Conservation (phyloP, 1,284 basidiomycete species). For the Cerrena zonata region DNA sequence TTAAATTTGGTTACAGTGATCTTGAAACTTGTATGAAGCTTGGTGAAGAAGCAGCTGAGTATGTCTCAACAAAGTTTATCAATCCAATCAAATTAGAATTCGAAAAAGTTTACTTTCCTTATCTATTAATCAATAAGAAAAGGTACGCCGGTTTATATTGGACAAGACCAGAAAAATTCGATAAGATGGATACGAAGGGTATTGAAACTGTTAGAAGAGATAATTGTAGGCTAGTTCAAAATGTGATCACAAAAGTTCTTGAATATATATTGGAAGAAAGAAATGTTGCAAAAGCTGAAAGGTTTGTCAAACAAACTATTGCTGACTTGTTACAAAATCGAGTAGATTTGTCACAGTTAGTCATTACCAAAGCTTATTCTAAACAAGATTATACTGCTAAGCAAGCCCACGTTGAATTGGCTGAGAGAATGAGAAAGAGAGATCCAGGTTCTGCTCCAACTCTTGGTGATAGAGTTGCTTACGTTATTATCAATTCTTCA, state of each 20-base stretch:
- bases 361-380: slow-evolving; percentile 92
- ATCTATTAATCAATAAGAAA: slow-evolving; percentile 94
- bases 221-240: slow-evolving; percentile 91
- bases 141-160: slow-evolving; percentile 94
- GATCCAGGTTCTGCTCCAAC: slow-evolving; percentile 93
- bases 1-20: slow-evolving; percentile 86
- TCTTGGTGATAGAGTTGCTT: slow-evolving; percentile 91
- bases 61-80: slow-evolving; percentile 88
- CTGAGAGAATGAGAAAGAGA: slow-evolving; percentile 88
- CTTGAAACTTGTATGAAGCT: slow-evolving; percentile 81
- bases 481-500: slow-evolving; percentile 84
- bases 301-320: slow-evolving; percentile 80
- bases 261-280: slow-evolving; percentile 94
- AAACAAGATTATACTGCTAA: slow-evolving; percentile 87
- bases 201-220: slow-evolving; percentile 97
- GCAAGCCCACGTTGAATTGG: slow-evolving; percentile 92
- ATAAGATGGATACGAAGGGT: slow-evolving; percentile 98
- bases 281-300: slow-evolving; percentile 86
- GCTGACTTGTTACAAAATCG: slow-evolving; percentile 91
- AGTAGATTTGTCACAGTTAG: slow-evolving; percentile 94
- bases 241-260: slow-evolving; percentile 92
- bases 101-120: slow-evolving; percentile 97
- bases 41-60: slow-evolving; percentile 77
- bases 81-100: slow-evolving; percentile 96
- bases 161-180: slow-evolving; percentile 88